Base-by-base conservation (phyloP, 2,329 filamentous ascomycete genomes). In the Fusarium kyushuense region DNA sequence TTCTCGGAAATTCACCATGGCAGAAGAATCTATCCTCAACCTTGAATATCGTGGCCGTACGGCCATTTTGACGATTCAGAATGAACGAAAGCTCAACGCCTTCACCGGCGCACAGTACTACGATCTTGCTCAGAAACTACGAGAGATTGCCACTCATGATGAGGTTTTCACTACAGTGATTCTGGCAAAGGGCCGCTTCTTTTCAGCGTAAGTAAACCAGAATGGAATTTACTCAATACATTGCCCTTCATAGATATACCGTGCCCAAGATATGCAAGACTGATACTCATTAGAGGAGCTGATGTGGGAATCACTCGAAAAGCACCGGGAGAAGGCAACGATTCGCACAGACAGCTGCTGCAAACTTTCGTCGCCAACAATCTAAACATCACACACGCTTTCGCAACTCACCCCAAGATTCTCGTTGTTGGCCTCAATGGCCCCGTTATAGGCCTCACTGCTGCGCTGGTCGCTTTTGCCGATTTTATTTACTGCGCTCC, bases 381-480 rank as follows among this genome's bases (percentile, higher is more conserved):
- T 84, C 87, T 97, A 58, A 92, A 97, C 84, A 87, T 93, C 74
- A 96, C 94, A 3, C 90, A 93, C 73, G 90, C 93, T 72, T 97
- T 98, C 83, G 94, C 96, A 83, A 90, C 89, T 16, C 96, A 98
- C 81, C 92, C 94, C 73, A 97, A 98, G 82, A 92, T 98, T 80
- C 91, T 98, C 25, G 87, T 98, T 63, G 90, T 90, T 1, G 96
- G 93, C 0, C 89, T 98, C 70, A 98, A 98, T 81, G 96, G 95
- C 5, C 96, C 96, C 8, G 94, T 90, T 13, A 86, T 99, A 54
- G 96, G 96, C 8, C 89, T 98, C 32, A 92, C 91, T 3, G 96
- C 95, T 1, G 94, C 95, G 0, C 81, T 98, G 1, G 83, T 93
- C 59, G 90, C 90, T 29, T 92, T 93, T 78, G 92, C 92, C 25